Percentiles rank a stretch among this genome's conserved stretches.
Evolutionary conservation across 805 yeast species (phyloP).

Genomic region (Barnettozyma siamensis): DNA sequence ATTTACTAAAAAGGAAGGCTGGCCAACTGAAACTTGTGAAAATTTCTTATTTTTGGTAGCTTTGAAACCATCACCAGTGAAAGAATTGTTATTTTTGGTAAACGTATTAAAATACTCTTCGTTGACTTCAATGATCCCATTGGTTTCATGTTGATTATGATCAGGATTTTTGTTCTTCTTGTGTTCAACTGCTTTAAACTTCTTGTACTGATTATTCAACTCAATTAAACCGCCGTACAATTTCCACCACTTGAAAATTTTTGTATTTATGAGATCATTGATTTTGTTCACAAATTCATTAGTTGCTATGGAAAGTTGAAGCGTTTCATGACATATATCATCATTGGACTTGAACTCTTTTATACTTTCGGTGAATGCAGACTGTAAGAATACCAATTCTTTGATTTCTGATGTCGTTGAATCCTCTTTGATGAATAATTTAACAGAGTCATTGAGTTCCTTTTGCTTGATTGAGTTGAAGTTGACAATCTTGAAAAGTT

Average conservation of each 20-base stretch:
- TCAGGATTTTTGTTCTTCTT: slow-evolving; percentile 9
- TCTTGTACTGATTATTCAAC: slow-evolving; percentile 29
- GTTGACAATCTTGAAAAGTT: slow-evolving; percentile 32
- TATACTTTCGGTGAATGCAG: slow-evolving; percentile 7
- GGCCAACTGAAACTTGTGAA: slow-evolving; percentile 6
- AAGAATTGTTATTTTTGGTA: slow-evolving; percentile 19
- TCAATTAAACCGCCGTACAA: slow-evolving; percentile 36
- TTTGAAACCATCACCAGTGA: slow-evolving; percentile 5
- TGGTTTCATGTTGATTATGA: slow-evolving; percentile 8
- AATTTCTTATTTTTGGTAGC: slow-evolving; percentile 6
- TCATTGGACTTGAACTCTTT: slow-evolving; percentile 22
- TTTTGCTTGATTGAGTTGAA: slow-evolving; percentile 21
- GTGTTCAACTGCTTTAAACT: slow-evolving; percentile 20
- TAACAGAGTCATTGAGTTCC: slow-evolving; percentile 18
- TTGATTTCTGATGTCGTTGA: not conserved
- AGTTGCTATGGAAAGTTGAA: slow-evolving; percentile 19
- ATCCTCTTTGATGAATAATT: slow-evolving; percentile 7
- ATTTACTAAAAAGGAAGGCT: slow-evolving; percentile 26
- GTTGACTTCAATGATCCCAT: slow-evolving; percentile 23
- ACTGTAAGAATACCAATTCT: slow-evolving; percentile 20
- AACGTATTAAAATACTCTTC: slow-evolving; percentile 20
- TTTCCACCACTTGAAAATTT: slow-evolving; percentile 41
- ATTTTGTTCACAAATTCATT: slow-evolving; percentile 27
- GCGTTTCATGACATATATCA: slow-evolving; percentile 13
- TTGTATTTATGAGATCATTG: slow-evolving; percentile 27